Conservation (phyloP, 345 rosid species). For the Laguncularia racemosa region DNA sequence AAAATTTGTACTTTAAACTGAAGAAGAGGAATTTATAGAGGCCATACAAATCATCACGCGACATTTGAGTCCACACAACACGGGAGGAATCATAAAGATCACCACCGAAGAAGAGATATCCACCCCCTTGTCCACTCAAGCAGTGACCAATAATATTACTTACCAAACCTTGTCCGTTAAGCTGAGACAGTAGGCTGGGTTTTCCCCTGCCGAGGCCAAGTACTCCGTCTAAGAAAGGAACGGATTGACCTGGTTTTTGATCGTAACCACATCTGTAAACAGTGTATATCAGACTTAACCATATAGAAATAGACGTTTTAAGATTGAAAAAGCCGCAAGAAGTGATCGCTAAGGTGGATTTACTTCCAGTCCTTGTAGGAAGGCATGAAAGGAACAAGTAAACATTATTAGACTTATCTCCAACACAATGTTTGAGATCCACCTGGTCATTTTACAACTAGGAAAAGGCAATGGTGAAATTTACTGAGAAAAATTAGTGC, state of each 20-base stretch:
- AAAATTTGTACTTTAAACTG: neutral
- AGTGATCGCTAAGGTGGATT: too few species aligned
- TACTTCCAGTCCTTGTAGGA: too few species aligned
- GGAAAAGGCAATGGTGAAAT: too few species aligned
- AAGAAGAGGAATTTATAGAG: neutral
- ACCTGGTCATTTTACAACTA: neutral
- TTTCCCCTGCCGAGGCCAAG: constrained; percentile 93
- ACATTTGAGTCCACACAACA: constrained; percentile 72
- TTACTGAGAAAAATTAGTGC: too few species aligned
- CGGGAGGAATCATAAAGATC: constrained; percentile 60
- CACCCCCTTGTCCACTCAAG: constrained; percentile 75
- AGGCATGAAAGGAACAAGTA: too few species aligned
- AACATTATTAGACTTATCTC: too few species aligned
- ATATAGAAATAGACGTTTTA: neutral
- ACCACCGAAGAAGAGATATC: constrained; percentile 80
- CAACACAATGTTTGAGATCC: too few species aligned
- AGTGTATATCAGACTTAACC: neutral
- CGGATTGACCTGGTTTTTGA: constrained; percentile 55
- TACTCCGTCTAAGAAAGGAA: constrained; percentile 84
- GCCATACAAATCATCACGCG: constrained; percentile 44
- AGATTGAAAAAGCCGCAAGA: neutral
- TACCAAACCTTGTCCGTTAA: constrained; percentile 53
- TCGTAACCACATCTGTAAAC: constrained; percentile 79
- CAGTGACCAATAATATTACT: constrained; percentile 82
- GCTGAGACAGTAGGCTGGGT: constrained; percentile 77